A percentile compares a stretch with the other conserved stretches of the same genome.
phyloP scores from a whole-genome alignment of 139 green algal species.

The Micractinium sp. region DNA sequence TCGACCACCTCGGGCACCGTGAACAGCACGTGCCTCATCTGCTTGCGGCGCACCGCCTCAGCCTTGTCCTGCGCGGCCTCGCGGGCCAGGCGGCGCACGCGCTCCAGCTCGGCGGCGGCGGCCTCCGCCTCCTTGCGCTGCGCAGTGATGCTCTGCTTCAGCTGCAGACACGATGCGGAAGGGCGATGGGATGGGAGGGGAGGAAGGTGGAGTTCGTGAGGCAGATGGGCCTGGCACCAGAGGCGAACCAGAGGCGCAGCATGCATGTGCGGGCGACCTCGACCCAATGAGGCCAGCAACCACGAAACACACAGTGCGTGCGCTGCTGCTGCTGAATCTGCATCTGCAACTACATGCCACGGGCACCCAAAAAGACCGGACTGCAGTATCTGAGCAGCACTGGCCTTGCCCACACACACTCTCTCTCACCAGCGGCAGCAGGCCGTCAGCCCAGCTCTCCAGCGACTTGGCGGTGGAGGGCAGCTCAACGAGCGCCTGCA shows the following conservation, averaged over 20 bases:
- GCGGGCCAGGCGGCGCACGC: not conserved
- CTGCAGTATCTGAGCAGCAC: too few relatives aligned
- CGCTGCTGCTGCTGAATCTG: too few relatives aligned
- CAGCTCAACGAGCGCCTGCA: slow-evolving; percentile 26
- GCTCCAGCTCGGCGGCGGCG: not conserved
- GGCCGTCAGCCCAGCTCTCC: slow-evolving; percentile 38
- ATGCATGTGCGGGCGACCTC: too few relatives aligned
- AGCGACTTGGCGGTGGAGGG: not conserved
- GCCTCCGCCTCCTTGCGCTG: slow-evolving; percentile 26
- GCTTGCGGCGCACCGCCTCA: slow-evolving; percentile 47
- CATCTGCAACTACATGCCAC: too few relatives aligned
- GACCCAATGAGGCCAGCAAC: too few relatives aligned
- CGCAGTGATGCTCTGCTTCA: slow-evolving; percentile 27
- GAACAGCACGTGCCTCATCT: slow-evolving; percentile 67
- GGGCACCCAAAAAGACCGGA: too few relatives aligned
- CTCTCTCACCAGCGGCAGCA: slow-evolving; percentile 18
- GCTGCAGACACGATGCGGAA: not conserved
- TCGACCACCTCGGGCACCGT: slow-evolving; percentile 50
- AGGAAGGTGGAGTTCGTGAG: not conserved
- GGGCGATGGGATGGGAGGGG: not conserved
- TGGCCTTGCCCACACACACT: too few relatives aligned
- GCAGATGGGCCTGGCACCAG: not conserved
- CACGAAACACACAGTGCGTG: too few relatives aligned
- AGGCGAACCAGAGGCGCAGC: too few relatives aligned
- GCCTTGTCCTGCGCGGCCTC: slow-evolving; percentile 37